Base-by-base conservation (phyloP, 139 green algal species). In the Chlorella sorokiniana region DNA sequence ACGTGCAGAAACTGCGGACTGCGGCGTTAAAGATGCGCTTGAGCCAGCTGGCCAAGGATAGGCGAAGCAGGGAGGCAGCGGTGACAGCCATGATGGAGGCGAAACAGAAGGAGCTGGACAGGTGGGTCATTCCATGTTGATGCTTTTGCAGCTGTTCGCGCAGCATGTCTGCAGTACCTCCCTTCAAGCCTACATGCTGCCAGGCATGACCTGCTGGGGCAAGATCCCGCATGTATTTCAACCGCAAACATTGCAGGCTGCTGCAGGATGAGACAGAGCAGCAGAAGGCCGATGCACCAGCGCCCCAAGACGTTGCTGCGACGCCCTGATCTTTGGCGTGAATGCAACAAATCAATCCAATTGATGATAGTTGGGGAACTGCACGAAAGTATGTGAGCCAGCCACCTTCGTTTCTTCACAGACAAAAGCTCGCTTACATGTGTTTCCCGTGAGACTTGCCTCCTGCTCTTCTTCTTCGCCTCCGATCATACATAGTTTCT, bases 1-100 rank as follows among this genome's bases (percentile, higher is more conserved):
- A 82, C 44, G 38, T 20, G 4, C 76, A 82, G 8, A 64, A 67
- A 10, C 44, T 82, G 63, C 35, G 76, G 16, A 71, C 62, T 1
- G 76, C 76, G 11, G 76, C 61, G 20, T 48, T 82, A 4, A 72
- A 82, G 44, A 63, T 65, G 41, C 76, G 76, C 11, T 33, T 82
- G 18, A 33, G 8, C 16, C 31, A 75, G 63, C 44, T 82, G 63
- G 42, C 76, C 11, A 51, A 65, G 63, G 76, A 82, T 44, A 31
- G 63, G 44, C 33, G 62, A 4, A 35, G 44, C 8, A 63, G 63
- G 44, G 76, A 82, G 44, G 59, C 63, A 16, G 76, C 63, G 6
- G 42, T 44, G 7, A 45, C 45, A 33, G 44, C 44, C 3, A 23
- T 37, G 14, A 37, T 65, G 44, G 44, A 23, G 14, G 76, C 76